Evolutionary conservation across 352 stramenopile genomes (phyloP), one percentile per base, ranked within the genome.

Genomic region (Pythium sp.): DNA sequence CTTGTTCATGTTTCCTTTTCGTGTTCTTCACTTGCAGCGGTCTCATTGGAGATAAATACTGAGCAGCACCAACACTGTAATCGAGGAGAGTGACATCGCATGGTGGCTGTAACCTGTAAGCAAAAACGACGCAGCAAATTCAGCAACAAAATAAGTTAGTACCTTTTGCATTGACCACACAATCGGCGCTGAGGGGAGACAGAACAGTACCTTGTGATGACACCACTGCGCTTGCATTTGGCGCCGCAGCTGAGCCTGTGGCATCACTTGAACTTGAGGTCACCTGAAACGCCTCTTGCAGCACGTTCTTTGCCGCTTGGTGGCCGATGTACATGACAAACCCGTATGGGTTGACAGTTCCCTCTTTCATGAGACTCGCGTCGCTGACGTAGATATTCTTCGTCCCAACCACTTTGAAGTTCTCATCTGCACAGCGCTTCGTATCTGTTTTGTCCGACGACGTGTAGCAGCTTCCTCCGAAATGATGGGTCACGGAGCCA

Each of bases 251-350:
- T 49, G 62, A 54, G 12, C 24, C 36, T 8, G 22, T 22, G 18
- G 32, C 30, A 34, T 54, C 58, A 20, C n/a, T 64, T n/a, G 60
- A 11, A 38, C 30, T 54, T 28, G 62, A 5, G 7, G 43, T 64
- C 56, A 73, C n/a, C 26, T 65, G 49, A 34, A 82, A 82, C n/a
- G 75, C 67, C 5, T 61, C 8, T 22, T 72, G 46, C 0, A 80
- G 68, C n/a, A 82, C 73, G 11, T 82, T 80, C 49, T 74, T 70
- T 15, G 73, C 71, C 11, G 75, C 72, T 58, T 84, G 77, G 38
- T 70, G 47, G 15, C 72, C 72, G 43, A 74, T 68, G 47, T 78
- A 72, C 72, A 78, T 78, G 26, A 78, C 64, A 58, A 78, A 78
- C 24, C 69, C 72, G 46, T 74, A 76, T 46, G 72, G 72, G 56